Evolutionary conservation across 495 filamentous ascomycete genomes (phyloP).

Genomic region (Tuber aestivum): DNA sequence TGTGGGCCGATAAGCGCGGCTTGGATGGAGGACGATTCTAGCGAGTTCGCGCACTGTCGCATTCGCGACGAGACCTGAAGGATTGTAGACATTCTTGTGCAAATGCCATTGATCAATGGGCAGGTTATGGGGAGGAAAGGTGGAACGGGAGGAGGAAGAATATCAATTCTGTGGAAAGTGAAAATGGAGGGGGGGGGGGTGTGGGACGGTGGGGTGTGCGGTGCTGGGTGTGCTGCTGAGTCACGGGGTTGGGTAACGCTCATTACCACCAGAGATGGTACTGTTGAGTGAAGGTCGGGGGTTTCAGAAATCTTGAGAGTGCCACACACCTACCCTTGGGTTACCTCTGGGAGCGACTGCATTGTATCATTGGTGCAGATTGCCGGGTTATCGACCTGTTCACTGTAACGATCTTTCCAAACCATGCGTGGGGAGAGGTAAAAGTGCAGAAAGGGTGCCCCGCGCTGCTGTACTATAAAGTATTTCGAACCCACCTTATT

Average conservation of each 20-base stretch:
- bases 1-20: neutral
- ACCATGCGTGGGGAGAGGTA: neutral
- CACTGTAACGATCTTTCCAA: neutral
- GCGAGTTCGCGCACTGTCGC: slow-evolving; percentile 27
- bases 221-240: slow-evolving; percentile 10
- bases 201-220: slow-evolving; percentile 26
- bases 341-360: neutral
- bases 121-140: slow-evolving; percentile 18
- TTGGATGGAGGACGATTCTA: slow-evolving; percentile 18
- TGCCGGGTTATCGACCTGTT: neutral
- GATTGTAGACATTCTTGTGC: slow-evolving; percentile 31
- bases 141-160: slow-evolving; percentile 13
- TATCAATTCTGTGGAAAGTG: slow-evolving; percentile 4
- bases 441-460: neutral
- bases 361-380: neutral
- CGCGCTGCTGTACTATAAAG: neutral
- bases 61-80: slow-evolving; percentile 30
- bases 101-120: slow-evolving; percentile 39
- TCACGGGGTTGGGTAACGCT: slow-evolving; percentile 26
- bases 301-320: neutral
- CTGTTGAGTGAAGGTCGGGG: neutral
- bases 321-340: neutral
- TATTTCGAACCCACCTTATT: neutral
- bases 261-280: neutral
- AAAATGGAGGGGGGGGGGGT: slow-evolving; percentile 13